Base-by-base conservation (phyloP, 1,139 yeast genomes). In the Ogataea hybrid region DNA sequence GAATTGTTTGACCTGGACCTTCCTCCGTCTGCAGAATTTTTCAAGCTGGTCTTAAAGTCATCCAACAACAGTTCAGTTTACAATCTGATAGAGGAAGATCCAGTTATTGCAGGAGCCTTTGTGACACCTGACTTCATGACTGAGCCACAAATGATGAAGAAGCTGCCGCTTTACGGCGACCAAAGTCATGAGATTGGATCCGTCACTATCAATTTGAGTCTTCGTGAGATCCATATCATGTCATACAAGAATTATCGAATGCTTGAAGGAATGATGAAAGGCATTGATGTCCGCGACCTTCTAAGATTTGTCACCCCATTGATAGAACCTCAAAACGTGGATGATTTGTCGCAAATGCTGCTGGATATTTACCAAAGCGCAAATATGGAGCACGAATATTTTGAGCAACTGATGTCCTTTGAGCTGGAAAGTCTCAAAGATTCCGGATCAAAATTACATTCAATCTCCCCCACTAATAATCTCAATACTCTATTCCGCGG, bases 401-500 rank as follows among this genome's bases (percentile, higher is more conserved):
- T 88, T 49, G 72, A 74, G 46, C 72, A 80, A 2, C 64, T 88
- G 44, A 79, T 86, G 65, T 82, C 81, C 35, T 70, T 67, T 15
- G 96, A 88, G 56, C 66, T 84, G 34, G 64, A 69, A 4, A 64
- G 72, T 50, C 50, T 71, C 54, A 64, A 77, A 71, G 49, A 53
- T 12, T 41, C 47, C 9, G 48, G 46, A 17, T 45, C 51, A 25
- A 44, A 54, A 39, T 39, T 50, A 15, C 39, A 23, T 11, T 14
- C 31, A 10, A 39, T 40, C 17, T 23, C 43, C 1, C 28, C 41
- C 3, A 57, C 61, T 36, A 71, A 65, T 43, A 73, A 78, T 54
- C 75, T 79, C 59, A 85, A 85, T 53, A 81, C 95, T 0, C 62
- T 92, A 16, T 90, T 92, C 58, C 70, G 97, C 52, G 96, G 97